Conservation (phyloP, 257 asterid genomes). For the Echites panduratus region DNA sequence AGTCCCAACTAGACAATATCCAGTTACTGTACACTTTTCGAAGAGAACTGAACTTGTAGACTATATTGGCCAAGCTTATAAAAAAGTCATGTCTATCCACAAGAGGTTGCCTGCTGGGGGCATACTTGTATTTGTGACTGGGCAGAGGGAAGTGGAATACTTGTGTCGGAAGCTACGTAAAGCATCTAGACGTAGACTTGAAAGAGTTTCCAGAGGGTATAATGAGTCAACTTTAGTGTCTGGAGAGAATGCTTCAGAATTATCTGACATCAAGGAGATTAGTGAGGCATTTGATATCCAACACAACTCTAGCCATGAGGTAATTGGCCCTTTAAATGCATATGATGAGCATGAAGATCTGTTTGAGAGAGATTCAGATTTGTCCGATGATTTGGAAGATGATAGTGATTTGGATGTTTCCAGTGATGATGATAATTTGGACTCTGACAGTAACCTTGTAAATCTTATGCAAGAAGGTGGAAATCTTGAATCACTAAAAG, state of each 20-base stretch:
- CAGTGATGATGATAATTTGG: slow-evolving; percentile 38
- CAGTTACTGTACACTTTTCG: slow-evolving; percentile 77
- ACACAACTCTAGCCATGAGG: slow-evolving; percentile 41
- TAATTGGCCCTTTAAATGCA: slow-evolving; percentile 61
- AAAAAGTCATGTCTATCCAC: slow-evolving; percentile 83
- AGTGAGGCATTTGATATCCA: slow-evolving; percentile 73
- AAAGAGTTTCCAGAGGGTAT: slow-evolving; percentile 26
- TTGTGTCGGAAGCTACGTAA: slow-evolving; percentile 63
- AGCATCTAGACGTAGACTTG: slow-evolving; percentile 48
- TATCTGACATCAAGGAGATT: slow-evolving; percentile 54
- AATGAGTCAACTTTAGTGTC: slow-evolving; percentile 23
- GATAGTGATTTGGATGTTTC: slow-evolving; percentile 69
- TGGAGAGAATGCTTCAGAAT: slow-evolving; percentile 37
- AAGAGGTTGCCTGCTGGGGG: slow-evolving; percentile 93
- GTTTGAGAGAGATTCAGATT: slow-evolving; percentile 56
- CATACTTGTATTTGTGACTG: slow-evolving; percentile 89
- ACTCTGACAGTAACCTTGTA: slow-evolving; percentile 31
- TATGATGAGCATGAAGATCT: slow-evolving; percentile 39
- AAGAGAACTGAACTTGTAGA: slow-evolving; percentile 74
- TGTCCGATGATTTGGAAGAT: slow-evolving; percentile 54
- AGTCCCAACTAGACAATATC: slow-evolving; percentile 88
- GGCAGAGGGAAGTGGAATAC: slow-evolving; percentile 86
- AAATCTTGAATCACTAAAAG: slow-evolving; percentile 54
- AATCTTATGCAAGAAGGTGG: slow-evolving; percentile 32
- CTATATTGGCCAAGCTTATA: slow-evolving; percentile 86